phyloP scores from a whole-genome alignment of 805 yeast species.

The Hanseniaspora jakobsenii region DNA sequence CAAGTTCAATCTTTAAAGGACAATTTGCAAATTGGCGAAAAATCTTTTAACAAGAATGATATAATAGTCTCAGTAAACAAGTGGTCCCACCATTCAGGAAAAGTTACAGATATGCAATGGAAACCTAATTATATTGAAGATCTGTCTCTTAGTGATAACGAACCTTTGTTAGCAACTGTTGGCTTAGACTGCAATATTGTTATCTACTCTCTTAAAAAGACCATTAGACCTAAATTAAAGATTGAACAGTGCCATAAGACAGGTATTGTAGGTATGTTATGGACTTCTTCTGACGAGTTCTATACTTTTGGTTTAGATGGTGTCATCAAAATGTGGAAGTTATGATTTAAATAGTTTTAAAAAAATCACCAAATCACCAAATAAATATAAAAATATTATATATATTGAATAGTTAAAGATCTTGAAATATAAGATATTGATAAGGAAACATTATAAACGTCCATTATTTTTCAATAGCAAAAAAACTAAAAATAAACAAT shows the following conservation, averaged over 20 bases:
- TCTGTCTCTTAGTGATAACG: constrained; percentile 36
- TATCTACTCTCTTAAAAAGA: constrained; percentile 66
- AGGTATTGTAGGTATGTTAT: constrained; percentile 65
- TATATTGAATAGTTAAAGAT: too few relatives aligned
- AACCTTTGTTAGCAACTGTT: constrained; percentile 61
- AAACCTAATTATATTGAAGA: constrained; percentile 21
- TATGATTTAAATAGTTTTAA: not conserved
- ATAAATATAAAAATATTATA: too few relatives aligned
- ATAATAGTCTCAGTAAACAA: constrained; percentile 29
- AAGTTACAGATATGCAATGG: constrained; percentile 71
- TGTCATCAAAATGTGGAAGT: constrained; percentile 58
- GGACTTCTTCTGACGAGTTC: constrained; percentile 44
- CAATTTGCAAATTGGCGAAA: not conserved
- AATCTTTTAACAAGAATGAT: not conserved
- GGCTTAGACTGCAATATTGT: constrained; percentile 75
- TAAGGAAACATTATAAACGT: too few relatives aligned
- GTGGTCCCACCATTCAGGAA: constrained; percentile 92
- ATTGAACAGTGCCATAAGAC: constrained; percentile 72
- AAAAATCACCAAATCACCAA: too few relatives aligned
- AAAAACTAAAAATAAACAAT: too few relatives aligned
- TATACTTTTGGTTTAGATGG: constrained; percentile 75
- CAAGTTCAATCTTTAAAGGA: constrained; percentile 11
- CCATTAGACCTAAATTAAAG: constrained; percentile 59
- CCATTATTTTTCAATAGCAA: too few relatives aligned
- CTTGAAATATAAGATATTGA: too few relatives aligned